Evolutionary conservation across 768 basidiomycete genomes (phyloP).

Genomic region (Amanita exitialis): DNA sequence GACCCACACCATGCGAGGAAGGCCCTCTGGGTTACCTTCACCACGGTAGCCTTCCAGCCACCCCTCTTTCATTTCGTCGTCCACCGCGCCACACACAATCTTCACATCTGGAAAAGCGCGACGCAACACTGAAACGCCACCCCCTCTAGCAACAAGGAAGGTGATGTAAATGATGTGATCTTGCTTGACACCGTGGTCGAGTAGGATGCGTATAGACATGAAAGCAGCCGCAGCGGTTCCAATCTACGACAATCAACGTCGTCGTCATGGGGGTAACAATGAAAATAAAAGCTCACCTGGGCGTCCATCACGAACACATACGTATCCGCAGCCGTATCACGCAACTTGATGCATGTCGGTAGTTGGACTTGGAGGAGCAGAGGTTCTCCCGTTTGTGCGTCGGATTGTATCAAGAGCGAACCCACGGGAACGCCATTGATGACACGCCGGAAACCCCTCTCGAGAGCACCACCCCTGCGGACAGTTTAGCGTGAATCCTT

Average conservation of each 20-base stretch:
- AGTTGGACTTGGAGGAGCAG: constrained; percentile 75
- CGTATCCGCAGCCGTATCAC: constrained; percentile 52
- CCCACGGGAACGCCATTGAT: constrained; percentile 82
- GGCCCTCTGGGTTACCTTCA: constrained; percentile 35
- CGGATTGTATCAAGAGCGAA: constrained; percentile 85
- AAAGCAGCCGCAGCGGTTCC: constrained; percentile 89
- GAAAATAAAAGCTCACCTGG: constrained; percentile 37
- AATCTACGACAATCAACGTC: constrained; percentile 41
- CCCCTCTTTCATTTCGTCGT: constrained; percentile 65
- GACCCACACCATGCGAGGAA: constrained; percentile 64
- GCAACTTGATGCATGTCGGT: constrained; percentile 60
- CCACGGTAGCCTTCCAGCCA: constrained; percentile 54
- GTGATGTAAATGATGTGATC: constrained; percentile 85
- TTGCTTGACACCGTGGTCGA: constrained; percentile 86
- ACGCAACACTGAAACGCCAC: constrained; percentile 69
- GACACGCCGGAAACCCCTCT: constrained; percentile 84
- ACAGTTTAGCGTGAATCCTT: neutral
- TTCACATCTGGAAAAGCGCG: constrained; percentile 79
- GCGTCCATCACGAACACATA: constrained; percentile 89
- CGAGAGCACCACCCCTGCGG: constrained; percentile 76
- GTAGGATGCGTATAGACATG: constrained; percentile 89
- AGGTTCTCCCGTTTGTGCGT: constrained; percentile 78
- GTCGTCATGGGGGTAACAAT: neutral
- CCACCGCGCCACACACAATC: constrained; percentile 79
- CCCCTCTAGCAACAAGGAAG: constrained; percentile 77